Evolutionary conservation across 1,284 basidiomycete species (phyloP), one percentile per base, ranked within the genome.

Genomic region (Moniliophthora roreri): DNA sequence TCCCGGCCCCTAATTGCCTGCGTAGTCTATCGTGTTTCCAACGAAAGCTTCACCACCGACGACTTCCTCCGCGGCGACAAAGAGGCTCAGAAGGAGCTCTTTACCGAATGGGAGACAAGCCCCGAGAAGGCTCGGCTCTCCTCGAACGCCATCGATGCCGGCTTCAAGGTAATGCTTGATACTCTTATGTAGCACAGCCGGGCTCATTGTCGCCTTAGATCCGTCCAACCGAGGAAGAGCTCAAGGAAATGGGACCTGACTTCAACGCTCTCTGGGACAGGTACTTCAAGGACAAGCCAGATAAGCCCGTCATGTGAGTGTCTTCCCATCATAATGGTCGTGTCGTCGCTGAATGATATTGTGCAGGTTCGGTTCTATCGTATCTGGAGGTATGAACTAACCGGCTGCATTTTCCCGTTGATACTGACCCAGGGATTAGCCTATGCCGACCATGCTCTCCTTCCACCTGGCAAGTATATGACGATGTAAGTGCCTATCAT

Each of bases 301-400:
- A 88, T 74, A 87, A 86, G 73, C 85, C 85, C 2, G 81, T 87
- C 55, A 85, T 87, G 82, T n/a, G n/a, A n/a, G n/a, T n/a, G n/a
- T n/a, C n/a, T n/a, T n/a, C n/a, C n/a, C n/a, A n/a, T n/a, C n/a
- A n/a, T n/a, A n/a, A n/a, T n/a, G n/a, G n/a, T n/a, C n/a, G n/a
- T n/a, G n/a, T n/a, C n/a, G n/a, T n/a, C n/a, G n/a, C n/a, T n/a
- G n/a, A n/a, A n/a, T n/a, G n/a, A n/a, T n/a, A n/a, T n/a, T n/a
- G n/a, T n/a, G n/a, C n/a, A n/a, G n/a, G n/a, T 85, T 85, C 63
- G 82, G 79, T 48, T 82, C 80, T 36, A 85, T 86, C 60, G 84
- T 87, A 44, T 77, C 79, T 36, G 84, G 78, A 66, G 76, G 77
- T 76, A 55, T 58, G 60, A 28, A 3, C n/a, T 24, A 9, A 44